Percentiles rank a stretch among this genome's conserved stretches.
phyloP scores from a whole-genome alignment of 768 basidiomycete genomes.

The Mycena polygramma region DNA sequence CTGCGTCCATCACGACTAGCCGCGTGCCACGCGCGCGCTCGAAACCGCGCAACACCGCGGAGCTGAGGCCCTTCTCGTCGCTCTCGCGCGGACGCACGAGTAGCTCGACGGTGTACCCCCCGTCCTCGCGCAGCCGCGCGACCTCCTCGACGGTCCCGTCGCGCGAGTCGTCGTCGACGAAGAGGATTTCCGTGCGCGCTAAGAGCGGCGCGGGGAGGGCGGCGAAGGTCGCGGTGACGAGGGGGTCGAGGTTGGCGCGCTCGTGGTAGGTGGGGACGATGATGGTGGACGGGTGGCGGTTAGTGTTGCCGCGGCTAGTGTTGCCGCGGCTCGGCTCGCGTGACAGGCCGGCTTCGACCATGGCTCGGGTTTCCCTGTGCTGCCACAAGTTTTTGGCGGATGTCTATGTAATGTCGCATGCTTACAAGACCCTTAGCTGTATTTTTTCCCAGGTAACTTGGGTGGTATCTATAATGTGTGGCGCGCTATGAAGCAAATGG shows the following conservation, averaged over 20 bases:
- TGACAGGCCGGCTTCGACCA: too few relatives aligned
- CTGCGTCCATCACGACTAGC: conserved; percentile 23
- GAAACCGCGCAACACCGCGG: conserved; percentile 17
- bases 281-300: too few relatives aligned
- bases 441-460: too few relatives aligned
- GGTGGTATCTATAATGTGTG: too few relatives aligned
- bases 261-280: conserved; percentile 13
- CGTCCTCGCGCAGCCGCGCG: conserved; percentile 7
- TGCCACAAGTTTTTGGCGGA: too few relatives aligned
- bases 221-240: background rate
- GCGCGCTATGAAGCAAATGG: too few relatives aligned
- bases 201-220: background rate
- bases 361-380: too few relatives aligned
- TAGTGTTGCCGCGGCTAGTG: too few relatives aligned
- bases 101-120: background rate
- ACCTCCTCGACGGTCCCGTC: conserved; percentile 22
- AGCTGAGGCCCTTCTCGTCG: background rate
- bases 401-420: too few relatives aligned
- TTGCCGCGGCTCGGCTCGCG: too few relatives aligned
- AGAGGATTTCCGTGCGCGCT: background rate
- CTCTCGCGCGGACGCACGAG: background rate
- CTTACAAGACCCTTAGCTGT: too few relatives aligned
- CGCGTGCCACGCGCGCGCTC: conserved; percentile 16
- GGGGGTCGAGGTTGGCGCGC: background rate
- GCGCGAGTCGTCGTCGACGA: conserved; percentile 16